Evolutionary conservation across 305 asterid genomes (phyloP).

Genomic region (Rubia tinctorum): DNA sequence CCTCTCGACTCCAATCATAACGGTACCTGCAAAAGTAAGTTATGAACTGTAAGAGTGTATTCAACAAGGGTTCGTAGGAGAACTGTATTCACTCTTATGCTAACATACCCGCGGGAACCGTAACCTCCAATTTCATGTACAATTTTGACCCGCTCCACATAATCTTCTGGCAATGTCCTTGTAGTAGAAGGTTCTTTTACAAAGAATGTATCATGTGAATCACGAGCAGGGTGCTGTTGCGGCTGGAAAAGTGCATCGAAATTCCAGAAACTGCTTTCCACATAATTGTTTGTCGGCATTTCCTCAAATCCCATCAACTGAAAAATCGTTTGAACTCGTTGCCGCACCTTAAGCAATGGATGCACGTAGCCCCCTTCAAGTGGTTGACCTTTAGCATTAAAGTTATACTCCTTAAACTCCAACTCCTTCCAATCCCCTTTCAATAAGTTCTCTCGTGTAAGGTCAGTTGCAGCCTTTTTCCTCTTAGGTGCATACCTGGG

Average conservation of each 20-base stretch:
- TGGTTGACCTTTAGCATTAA: slow-evolving; percentile 94
- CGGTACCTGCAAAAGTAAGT: slow-evolving; percentile 52
- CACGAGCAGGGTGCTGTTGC: slow-evolving; percentile 12
- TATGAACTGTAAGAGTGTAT: slow-evolving; percentile 11
- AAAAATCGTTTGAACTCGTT: neutral
- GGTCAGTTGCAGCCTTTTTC: slow-evolving; percentile 88
- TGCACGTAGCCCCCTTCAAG: slow-evolving; percentile 94
- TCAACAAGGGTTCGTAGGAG: slow-evolving; percentile 5
- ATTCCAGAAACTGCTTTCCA: slow-evolving; percentile 18
- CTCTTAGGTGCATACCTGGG: slow-evolving; percentile 87
- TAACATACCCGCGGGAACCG: slow-evolving; percentile 84
- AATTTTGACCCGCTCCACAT: slow-evolving; percentile 75
- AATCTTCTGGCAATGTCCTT: slow-evolving; percentile 80
- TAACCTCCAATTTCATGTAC: slow-evolving; percentile 93
- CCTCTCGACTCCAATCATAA: slow-evolving; percentile 95
- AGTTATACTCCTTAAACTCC: slow-evolving; percentile 90
- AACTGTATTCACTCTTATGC: neutral
- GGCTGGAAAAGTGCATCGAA: slow-evolving; percentile 12
- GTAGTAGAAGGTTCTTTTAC: slow-evolving; percentile 81
- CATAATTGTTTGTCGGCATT: neutral
- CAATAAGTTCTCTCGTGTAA: slow-evolving; percentile 73
- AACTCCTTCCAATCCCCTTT: slow-evolving; percentile 92
- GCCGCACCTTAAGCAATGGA: slow-evolving; percentile 49
- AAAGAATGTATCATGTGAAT: slow-evolving; percentile 11
- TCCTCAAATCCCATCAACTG: slow-evolving; percentile 8